phyloP scores from a whole-genome alignment of 129 eudicot genomes.

The Artemisia argyi region DNA sequence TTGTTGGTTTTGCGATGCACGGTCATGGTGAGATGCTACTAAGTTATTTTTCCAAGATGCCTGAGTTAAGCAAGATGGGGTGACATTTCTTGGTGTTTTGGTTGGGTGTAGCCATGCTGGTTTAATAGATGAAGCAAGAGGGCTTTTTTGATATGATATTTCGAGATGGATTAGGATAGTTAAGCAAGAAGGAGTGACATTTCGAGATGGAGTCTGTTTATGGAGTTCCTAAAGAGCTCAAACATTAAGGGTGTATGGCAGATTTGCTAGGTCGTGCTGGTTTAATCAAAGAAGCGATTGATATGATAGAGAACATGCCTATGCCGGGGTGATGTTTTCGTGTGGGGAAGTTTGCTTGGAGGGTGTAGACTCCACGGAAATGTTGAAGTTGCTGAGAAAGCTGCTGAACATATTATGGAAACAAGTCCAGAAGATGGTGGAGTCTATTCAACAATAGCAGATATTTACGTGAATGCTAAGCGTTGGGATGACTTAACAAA shows the following conservation, averaged over 20 bases:
- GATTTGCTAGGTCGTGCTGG: constrained; percentile 75
- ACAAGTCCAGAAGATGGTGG: constrained; percentile 72
- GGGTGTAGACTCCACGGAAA: constrained; percentile 77
- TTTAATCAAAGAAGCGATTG: constrained; percentile 56
- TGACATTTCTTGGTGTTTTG: constrained; percentile 62
- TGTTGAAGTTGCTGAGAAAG: constrained; percentile 64
- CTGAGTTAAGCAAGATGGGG: constrained; percentile 68
- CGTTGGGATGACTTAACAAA: constrained; percentile 70
- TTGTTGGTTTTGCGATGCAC: constrained; percentile 67
- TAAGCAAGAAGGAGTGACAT: no score
- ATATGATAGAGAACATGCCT: constrained; percentile 68
- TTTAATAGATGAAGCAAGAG: constrained; percentile 50
- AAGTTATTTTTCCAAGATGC: constrained; percentile 54
- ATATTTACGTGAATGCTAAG: constrained; percentile 62
- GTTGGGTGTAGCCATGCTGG: constrained; percentile 85
- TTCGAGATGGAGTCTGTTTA: constrained; percentile 54
- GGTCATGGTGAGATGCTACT: constrained; percentile 51
- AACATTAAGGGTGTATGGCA: constrained; percentile 87
- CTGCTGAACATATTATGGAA: constrained; percentile 47
- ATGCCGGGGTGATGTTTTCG: constrained; percentile 61
- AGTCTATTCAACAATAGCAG: constrained; percentile 62
- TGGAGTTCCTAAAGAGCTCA: constrained; percentile 56
- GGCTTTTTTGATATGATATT: constrained; percentile 40
- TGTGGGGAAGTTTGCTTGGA: constrained; percentile 83
- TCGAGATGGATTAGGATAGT: no score